Evolutionary conservation across 2,329 filamentous ascomycete genomes (phyloP), one percentile per base, ranked within the genome.

Genomic region (Beauveria varroae): DNA sequence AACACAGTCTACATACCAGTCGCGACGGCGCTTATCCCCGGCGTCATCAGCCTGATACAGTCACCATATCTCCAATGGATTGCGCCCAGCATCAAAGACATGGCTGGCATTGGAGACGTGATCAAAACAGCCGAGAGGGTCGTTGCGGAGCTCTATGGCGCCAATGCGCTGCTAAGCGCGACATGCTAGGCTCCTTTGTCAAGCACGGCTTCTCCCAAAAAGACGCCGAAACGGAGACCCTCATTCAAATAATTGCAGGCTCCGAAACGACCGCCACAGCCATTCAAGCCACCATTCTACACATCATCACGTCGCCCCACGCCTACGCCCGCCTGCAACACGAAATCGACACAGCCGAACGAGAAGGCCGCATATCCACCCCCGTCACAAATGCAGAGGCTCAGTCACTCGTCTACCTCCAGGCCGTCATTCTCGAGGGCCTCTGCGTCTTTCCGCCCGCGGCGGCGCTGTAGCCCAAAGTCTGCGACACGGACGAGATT

Each of bases 221-320:
- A 22, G 69, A 74, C 54, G 71, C 71, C 56, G 72, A 79, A 41
- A 78, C 81, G 62, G 76, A 75, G 63, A 65, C 72, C 0, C 67
- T 74, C 12, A 67, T 72, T 51, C 69, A 74, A 61, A 71, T 73
- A 22, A 61, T 64, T 44, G 80, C 80, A 6, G 81, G 81, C 5
- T 79, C 78, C 3, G 81, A 84, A 63, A 82, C 79, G 5, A 80
- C 79, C 0, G 78, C 81, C 0, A 79, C 76, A 0, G 74, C 76
- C 4, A 73, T 83, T 14, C 76, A 80, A 3, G 71, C 76, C 37
- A 79, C 75, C 9, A 56, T 82, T 44, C 74, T 82, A 40, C 76
- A 79, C 66, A 67, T 82, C 62, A 74, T 76, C 41, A 79, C 75
- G n/a, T 75, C 74, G 40, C 78, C 77, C 0, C 69, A 69, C 2